phyloP scores from a whole-genome alignment of 2,329 filamentous ascomycete genomes.

The Phyllosticta capitalensis region DNA sequence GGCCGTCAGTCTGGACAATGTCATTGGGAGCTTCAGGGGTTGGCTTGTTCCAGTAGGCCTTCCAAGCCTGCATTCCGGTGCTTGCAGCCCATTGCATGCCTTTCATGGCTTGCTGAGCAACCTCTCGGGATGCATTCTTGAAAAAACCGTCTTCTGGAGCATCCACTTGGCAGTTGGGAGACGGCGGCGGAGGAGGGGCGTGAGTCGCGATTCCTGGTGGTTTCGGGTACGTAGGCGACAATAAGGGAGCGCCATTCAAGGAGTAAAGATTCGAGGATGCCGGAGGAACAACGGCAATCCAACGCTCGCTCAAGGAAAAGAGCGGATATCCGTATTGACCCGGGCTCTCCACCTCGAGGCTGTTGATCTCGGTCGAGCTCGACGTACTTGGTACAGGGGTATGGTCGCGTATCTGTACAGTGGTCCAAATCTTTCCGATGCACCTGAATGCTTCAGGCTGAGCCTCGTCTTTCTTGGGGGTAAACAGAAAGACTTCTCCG shows the following conservation, averaged over 20 bases:
- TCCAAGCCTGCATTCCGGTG: slow-evolving; percentile 67
- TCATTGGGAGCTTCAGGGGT: slow-evolving; percentile 14
- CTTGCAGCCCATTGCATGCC: slow-evolving; percentile 68
- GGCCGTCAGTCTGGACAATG: slow-evolving; percentile 9
- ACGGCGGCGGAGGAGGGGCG: slow-evolving; percentile 60
- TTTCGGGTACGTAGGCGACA: slow-evolving; percentile 41
- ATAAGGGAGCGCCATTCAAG: slow-evolving; percentile 55
- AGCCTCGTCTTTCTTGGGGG: slow-evolving; percentile 18
- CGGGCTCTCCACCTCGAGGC: slow-evolving; percentile 22
- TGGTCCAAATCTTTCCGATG: slow-evolving; percentile 87
- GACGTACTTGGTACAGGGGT: slow-evolving; percentile 24
- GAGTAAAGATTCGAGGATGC: slow-evolving; percentile 61
- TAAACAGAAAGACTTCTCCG: slow-evolving; percentile 76
- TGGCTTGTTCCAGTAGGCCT: slow-evolving; percentile 62
- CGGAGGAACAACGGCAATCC: slow-evolving; percentile 69
- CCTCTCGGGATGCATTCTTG: slow-evolving; percentile 69
- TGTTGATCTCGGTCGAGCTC: slow-evolving; percentile 25
- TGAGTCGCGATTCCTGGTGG: slow-evolving; percentile 48
- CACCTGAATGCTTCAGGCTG: slow-evolving; percentile 45
- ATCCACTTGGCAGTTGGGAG: slow-evolving; percentile 58
- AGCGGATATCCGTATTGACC: slow-evolving; percentile 51
- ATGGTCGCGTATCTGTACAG: slow-evolving; percentile 50
- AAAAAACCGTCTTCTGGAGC: slow-evolving; percentile 64
- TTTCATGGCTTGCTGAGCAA: slow-evolving; percentile 68
- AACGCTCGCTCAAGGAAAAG: slow-evolving; percentile 59